Evolutionary conservation across 2,329 filamentous ascomycete genomes (phyloP).

Genomic region (Aspergillus udagawae): DNA sequence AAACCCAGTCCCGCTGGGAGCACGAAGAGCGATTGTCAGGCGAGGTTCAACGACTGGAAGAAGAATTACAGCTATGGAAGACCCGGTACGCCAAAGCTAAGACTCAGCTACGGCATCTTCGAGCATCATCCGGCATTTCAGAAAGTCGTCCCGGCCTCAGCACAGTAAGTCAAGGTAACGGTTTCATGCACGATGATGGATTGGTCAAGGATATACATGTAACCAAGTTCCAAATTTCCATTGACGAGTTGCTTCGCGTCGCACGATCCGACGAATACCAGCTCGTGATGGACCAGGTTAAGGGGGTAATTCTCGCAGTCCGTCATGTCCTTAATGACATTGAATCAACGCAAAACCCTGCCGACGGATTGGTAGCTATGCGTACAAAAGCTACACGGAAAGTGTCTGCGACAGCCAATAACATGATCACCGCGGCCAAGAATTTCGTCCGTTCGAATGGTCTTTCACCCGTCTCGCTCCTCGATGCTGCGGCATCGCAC

Average conservation of each 20-base stretch:
- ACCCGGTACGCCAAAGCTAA: slow-evolving; percentile 83
- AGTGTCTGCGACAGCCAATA: slow-evolving; percentile 91
- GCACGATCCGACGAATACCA: slow-evolving; percentile 71
- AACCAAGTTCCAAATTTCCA: slow-evolving; percentile 89
- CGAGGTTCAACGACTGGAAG: slow-evolving; percentile 71
- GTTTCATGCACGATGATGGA: slow-evolving; percentile 67
- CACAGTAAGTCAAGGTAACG: slow-evolving; percentile 63
- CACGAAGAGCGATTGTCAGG: slow-evolving; percentile 74
- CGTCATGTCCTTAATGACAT: slow-evolving; percentile 82
- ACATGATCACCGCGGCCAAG: slow-evolving; percentile 89
- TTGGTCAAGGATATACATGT: slow-evolving; percentile 87
- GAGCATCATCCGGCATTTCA: slow-evolving; percentile 70
- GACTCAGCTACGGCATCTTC: slow-evolving; percentile 77
- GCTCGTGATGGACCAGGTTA: slow-evolving; percentile 79
- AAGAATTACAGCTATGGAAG: slow-evolving; percentile 85
- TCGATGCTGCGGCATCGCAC: slow-evolving; percentile 91
- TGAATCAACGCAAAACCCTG: slow-evolving; percentile 53
- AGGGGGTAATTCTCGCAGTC: slow-evolving; percentile 75
- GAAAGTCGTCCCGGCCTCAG: slow-evolving; percentile 39
- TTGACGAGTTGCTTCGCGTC: slow-evolving; percentile 80
- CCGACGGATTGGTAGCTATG: slow-evolving; percentile 54
- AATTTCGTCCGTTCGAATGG: slow-evolving; percentile 81
- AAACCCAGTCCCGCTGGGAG: slow-evolving; percentile 73
- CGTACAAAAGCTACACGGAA: slow-evolving; percentile 70
- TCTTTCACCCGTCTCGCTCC: slow-evolving; percentile 83